Percentiles rank a stretch among this genome's conserved stretches.
Evolutionary conservation across 2,329 filamentous ascomycete genomes (phyloP).

Genomic region (Drechslerella coelobrocha): DNA sequence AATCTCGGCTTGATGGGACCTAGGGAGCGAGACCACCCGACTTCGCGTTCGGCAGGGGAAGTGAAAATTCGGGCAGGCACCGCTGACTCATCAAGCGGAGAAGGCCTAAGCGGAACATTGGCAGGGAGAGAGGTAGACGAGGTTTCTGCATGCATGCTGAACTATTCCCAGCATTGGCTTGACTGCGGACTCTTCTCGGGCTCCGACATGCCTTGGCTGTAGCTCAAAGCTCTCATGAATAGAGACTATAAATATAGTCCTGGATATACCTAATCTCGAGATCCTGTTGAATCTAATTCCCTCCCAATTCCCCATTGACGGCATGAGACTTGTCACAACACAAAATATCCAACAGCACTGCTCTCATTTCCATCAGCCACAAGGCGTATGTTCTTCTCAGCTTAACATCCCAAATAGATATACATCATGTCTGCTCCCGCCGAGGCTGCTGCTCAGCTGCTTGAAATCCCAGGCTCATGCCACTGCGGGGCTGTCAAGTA

Average conservation of each 20-base stretch:
- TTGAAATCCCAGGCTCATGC: slow-evolving; percentile 36
- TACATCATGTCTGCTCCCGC: slow-evolving; percentile 27
- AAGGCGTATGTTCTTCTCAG: neutral
- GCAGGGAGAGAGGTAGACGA: neutral
- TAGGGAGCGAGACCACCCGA: slow-evolving; percentile 1
- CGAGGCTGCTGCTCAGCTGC: slow-evolving; percentile 14
- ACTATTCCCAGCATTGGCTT: too few species aligned
- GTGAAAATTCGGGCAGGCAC: too few species aligned
- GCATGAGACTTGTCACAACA: slow-evolving; percentile 14
- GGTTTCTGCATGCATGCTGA: too few species aligned
- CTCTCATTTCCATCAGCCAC: neutral
- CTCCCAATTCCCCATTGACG: too few species aligned
- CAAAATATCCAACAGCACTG: slow-evolving; percentile 33
- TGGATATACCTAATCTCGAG: too few species aligned
- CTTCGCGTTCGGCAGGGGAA: slow-evolving; percentile 7
- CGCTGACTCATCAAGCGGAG: neutral
- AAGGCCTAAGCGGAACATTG: neutral
- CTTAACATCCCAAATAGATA: neutral
- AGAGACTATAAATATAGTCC: too few species aligned
- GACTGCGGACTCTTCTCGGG: too few species aligned
- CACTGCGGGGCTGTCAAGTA: slow-evolving; percentile 39
- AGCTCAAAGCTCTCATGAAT: too few species aligned
- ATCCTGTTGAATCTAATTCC: neutral
- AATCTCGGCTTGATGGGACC: neutral
- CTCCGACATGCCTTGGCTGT: too few species aligned